phyloP scores from a whole-genome alignment of 2,329 filamentous ascomycete genomes.

The Colletotrichum limetticola region DNA sequence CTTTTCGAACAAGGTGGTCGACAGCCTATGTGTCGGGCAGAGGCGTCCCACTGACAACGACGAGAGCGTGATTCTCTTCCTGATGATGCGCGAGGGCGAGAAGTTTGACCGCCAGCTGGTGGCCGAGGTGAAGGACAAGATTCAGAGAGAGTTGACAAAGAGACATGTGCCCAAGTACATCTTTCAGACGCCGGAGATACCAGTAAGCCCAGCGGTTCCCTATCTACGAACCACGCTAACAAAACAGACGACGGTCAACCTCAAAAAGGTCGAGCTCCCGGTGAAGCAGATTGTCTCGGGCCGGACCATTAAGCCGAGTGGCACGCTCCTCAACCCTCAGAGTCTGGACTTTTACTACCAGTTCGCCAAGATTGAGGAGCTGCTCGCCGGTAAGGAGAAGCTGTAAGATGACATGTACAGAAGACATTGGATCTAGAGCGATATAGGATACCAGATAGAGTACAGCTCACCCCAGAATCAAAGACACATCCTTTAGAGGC shows the following conservation, averaged over 20 bases:
- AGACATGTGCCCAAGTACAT: conserved; percentile 82
- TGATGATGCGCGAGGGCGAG: conserved; percentile 66
- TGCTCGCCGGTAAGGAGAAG: conserved; percentile 59
- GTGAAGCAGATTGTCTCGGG: conserved; percentile 88
- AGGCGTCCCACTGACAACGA: conserved; percentile 67
- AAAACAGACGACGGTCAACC: conserved; percentile 79
- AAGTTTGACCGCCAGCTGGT: conserved; percentile 66
- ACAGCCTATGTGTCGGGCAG: conserved; percentile 85
- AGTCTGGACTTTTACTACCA: conserved; percentile 83
- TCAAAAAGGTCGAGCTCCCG: conserved; percentile 87
- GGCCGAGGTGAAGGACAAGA: conserved; percentile 69
- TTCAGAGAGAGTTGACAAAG: conserved; percentile 74
- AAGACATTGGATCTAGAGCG: not conserved
- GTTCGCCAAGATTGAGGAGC: conserved; percentile 77
- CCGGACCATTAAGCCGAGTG: conserved; percentile 77
- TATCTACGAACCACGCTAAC: conserved; percentile 32
- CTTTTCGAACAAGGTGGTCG: conserved; percentile 71
- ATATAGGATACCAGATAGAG: not conserved
- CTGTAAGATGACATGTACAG: conserved; percentile 46
- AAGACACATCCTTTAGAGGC: not conserved
- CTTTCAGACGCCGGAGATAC: conserved; percentile 84
- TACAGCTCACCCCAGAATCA: not conserved
- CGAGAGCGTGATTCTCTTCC: conserved; percentile 65
- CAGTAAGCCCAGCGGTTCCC: conserved; percentile 61
- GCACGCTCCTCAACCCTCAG: conserved; percentile 80